Conservation (phyloP, 306 rosid genomes). For the Betula pendula region DNA sequence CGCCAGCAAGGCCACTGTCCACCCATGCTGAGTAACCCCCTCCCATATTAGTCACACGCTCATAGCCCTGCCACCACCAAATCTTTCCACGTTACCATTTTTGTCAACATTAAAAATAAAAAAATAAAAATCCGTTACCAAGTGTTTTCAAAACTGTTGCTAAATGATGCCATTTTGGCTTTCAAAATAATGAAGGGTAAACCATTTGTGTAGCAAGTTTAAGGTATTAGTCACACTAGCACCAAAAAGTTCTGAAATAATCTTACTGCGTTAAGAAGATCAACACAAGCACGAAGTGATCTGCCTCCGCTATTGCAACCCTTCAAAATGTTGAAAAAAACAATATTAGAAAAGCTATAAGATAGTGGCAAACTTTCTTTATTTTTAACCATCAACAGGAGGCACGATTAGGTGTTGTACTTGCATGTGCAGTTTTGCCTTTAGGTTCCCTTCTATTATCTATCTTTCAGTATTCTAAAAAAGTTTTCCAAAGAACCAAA, state of each 20-base stretch:
- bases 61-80: constrained; percentile 45
- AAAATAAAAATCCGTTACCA: too few relatives aligned
- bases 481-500: too few relatives aligned
- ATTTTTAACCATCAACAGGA: not conserved
- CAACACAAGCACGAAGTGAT: constrained; percentile 39
- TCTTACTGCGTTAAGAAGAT: constrained; percentile 45
- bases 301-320: constrained; percentile 59
- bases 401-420: not conserved
- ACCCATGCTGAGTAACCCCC: constrained; percentile 79
- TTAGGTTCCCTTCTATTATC: not conserved
- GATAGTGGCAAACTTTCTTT: not conserved
- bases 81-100: not conserved
- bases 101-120: too few relatives aligned
- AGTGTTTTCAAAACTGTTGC: too few relatives aligned
- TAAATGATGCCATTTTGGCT: not conserved
- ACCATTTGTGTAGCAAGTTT: too few relatives aligned
- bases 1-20: constrained; percentile 63
- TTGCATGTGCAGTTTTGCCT: not conserved
- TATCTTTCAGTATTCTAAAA: not conserved
- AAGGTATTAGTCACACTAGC: too few relatives aligned
- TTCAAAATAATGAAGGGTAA: too few relatives aligned
- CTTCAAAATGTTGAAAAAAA: constrained; percentile 14
- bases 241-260: not conserved
- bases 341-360: not conserved
- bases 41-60: constrained; percentile 55